Percentiles rank a stretch among this genome's conserved stretches.
Conservation (phyloP, 345 rosid genomes). For the Camelina hispida region DNA sequence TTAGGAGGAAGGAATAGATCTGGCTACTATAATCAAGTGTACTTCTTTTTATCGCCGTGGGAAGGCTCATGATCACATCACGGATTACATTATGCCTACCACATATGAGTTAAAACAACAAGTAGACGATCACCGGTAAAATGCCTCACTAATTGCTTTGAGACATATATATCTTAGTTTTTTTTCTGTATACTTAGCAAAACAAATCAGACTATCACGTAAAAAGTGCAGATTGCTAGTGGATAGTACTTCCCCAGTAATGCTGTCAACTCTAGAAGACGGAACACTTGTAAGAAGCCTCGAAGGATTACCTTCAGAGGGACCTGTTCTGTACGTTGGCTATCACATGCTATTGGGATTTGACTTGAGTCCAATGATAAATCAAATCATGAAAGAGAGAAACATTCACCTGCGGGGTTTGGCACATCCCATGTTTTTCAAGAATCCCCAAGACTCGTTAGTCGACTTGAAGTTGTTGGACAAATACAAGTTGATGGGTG, state of each 20-base stretch:
- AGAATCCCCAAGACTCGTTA: slow-evolving; percentile 37
- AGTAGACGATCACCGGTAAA: slow-evolving; percentile 44
- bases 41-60: slow-evolving; percentile 62
- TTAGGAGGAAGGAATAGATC: slow-evolving; percentile 67
- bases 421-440: slow-evolving; percentile 66
- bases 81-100: slow-evolving; percentile 63
- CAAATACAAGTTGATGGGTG: slow-evolving; percentile 58
- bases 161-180: neutral
- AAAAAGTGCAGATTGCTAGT: slow-evolving; percentile 45
- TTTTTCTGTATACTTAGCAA: slow-evolving; percentile 6
- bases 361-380: slow-evolving; percentile 56
- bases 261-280: slow-evolving; percentile 71
- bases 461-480: slow-evolving; percentile 49
- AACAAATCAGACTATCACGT: neutral
- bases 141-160: slow-evolving; percentile 3
- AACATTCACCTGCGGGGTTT: slow-evolving; percentile 70
- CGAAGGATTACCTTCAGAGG: slow-evolving; percentile 75
- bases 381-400: slow-evolving; percentile 51
- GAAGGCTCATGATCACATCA: slow-evolving; percentile 45
- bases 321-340: slow-evolving; percentile 80
- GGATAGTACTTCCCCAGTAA: slow-evolving; percentile 56
- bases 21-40: slow-evolving; percentile 51
- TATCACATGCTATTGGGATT: slow-evolving; percentile 78
- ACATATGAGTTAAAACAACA: slow-evolving; percentile 50
- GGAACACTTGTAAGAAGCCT: slow-evolving; percentile 72